A percentile compares a stretch with the other conserved stretches of the same genome.
These are phyloP conservation scores for Nakaseomyces glabratus DNA, from an alignment of 1,139 yeast species.

Conservation along the genomic window DNA sequence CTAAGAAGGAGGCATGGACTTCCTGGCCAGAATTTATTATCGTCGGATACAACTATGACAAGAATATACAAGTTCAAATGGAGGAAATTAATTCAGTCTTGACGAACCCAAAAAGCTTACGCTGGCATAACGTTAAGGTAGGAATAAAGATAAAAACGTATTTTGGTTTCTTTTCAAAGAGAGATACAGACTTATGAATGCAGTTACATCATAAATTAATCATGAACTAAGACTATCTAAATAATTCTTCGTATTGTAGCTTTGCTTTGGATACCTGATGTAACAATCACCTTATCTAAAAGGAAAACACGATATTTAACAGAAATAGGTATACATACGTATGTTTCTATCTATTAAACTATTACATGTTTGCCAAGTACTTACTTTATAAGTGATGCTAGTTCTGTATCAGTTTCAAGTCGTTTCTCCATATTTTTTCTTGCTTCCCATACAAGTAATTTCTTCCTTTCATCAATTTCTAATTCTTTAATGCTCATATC, in stretches of 20 bases:
- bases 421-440: conserved; percentile 25
- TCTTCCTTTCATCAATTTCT: conserved; percentile 27
- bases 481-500: conserved; percentile 15
- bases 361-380: too few species aligned
- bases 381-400: conserved; percentile 7
- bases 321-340: too few species aligned
- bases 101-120: background rate
- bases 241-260: too few species aligned
- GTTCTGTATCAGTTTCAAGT: conserved; percentile 18
- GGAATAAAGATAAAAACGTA: conserved; percentile 8
- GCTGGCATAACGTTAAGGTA: conserved; percentile 5
- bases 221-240: too few species aligned
- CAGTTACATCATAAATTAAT: too few species aligned
- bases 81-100: conserved; percentile 1
- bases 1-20: conserved; percentile 9
- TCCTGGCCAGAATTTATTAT: conserved; percentile 9
- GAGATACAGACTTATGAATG: too few species aligned
- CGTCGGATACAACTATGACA: conserved; percentile 8
- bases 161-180: conserved; percentile 8
- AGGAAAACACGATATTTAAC: too few species aligned
- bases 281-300: too few species aligned
- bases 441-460: conserved; percentile 29
- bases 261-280: too few species aligned
- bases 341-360: too few species aligned
- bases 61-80: background rate